Evolutionary conservation across 805 yeast genomes (phyloP), one percentile per base, ranked within the genome.

Genomic region (Nakazawaea holstii): DNA sequence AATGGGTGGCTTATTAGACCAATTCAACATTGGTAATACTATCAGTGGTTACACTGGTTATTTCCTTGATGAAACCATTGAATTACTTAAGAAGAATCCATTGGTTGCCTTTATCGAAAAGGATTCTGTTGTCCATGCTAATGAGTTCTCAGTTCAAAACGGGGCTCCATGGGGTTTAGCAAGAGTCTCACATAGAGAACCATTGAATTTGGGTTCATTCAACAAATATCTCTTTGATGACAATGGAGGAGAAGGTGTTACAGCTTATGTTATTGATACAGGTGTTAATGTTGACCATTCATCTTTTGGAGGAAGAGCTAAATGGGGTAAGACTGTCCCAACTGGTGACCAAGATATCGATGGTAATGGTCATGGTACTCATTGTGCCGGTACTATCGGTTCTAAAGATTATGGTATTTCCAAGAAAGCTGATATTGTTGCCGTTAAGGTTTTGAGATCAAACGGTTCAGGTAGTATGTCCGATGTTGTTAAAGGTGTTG

Each of bases 91-190:
- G 53, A 66, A 68, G 47, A 72, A 76, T 55, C 82, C 82, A 6
- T 70, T 71, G 41, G 80, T 81, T 45, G 76, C 76, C 28, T 71
- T 72, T 53, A 73, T 88, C 51, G 96, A 88, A 70, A 67, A 72
- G 58, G 96, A 88, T 61, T 82, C 91, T 1, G 66, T 73, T 52
- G 96, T 88, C 46, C 68, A 72, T 52, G 79, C 89, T 28, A 70
- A 69, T 45, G 83, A 80, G 56, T 74, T 81, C 45, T 77, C 80
- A 52, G 75, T 79, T 51, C 94, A 89, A 70, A 76, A 77, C 54
- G 90, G 90, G 52, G 91, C 96, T 28, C 95, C 96, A 41, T 90
- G 97, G 97, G 97, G 97, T 58, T 76, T 90, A 53, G 87, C 95
- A 26, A 80, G 97, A 73, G 80, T 90, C 51, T 86, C 96, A 26